Percentiles rank a stretch among this genome's conserved stretches.
These are phyloP conservation scores for Botrytis aclada DNA, from an alignment of 2,329 filamentous ascomycete genomes.

Conservation along the genomic window DNA sequence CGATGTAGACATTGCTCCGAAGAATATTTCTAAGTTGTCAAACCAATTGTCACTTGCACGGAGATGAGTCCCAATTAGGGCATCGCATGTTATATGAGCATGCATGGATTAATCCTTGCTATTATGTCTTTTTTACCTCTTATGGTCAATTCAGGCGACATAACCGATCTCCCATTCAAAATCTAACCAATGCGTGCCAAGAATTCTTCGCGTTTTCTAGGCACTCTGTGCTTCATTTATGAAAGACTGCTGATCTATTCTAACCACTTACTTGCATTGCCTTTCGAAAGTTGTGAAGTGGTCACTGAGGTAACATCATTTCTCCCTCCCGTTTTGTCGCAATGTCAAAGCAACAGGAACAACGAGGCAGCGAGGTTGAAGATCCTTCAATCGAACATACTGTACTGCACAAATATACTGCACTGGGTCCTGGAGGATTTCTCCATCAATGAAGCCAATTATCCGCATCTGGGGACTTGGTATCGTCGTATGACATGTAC, in stretches of 20 bases:
- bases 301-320: background rate
- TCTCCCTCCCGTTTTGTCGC: background rate
- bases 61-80: background rate
- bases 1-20: background rate
- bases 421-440: background rate
- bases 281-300: background rate
- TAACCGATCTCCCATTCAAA: background rate
- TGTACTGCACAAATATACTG: background rate
- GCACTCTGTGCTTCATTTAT: background rate
- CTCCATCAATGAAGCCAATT: background rate
- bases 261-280: background rate
- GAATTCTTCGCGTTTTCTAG: constrained; percentile 7
- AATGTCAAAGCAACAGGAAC: background rate
- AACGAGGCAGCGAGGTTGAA: background rate
- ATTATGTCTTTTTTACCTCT: background rate
- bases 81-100: too few species aligned
- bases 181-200: background rate
- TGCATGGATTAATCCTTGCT: background rate
- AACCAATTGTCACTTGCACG: background rate
- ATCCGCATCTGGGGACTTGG: background rate
- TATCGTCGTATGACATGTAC: background rate
- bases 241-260: background rate
- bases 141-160: constrained; percentile 1
- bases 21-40: background rate
- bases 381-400: background rate